A percentile compares a stretch with the other conserved stretches of the same genome.
phyloP scores from a whole-genome alignment of 2,329 filamentous ascomycete species.

The Plectosphaerella sp. region DNA sequence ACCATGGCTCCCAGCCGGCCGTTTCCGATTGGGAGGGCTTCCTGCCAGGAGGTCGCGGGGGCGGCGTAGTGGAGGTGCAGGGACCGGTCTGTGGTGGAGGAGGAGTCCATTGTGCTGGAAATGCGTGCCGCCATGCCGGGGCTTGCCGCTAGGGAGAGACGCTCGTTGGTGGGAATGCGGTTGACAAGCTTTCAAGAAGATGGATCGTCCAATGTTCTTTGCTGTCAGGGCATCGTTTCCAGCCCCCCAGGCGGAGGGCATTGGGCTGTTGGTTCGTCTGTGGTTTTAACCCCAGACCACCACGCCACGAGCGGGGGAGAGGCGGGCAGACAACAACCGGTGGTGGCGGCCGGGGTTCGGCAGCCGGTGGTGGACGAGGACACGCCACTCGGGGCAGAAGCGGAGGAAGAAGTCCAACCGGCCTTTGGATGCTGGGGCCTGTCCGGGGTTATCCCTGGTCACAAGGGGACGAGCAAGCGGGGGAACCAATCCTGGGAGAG shows the following conservation, averaged over 20 bases:
- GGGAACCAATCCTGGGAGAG: no score
- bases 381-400: no score
- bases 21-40: constrained; percentile 36
- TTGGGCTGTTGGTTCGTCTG: not conserved
- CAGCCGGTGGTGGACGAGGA: not conserved
- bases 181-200: not conserved
- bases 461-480: no score
- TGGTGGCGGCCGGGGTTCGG: constrained; percentile 1
- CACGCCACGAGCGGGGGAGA: constrained; percentile 1
- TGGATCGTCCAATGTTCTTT: constrained; percentile 1
- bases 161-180: not conserved
- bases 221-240: not conserved
- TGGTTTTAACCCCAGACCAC: constrained; percentile 10
- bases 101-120: constrained; percentile 6
- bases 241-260: no score
- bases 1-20: constrained; percentile 34
- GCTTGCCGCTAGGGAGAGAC: not conserved
- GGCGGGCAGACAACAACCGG: not conserved
- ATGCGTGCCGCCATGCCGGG: constrained; percentile 8
- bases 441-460: no score
- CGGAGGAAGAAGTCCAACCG: no score
- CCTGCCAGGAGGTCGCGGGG: constrained; percentile 24
- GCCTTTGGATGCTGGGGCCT: no score
- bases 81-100: constrained; percentile 1
- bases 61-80: constrained; percentile 19